Evolutionary conservation across 129 eudicot genomes (phyloP), one percentile per base, ranked within the genome.

Genomic region (Arctium minus): DNA sequence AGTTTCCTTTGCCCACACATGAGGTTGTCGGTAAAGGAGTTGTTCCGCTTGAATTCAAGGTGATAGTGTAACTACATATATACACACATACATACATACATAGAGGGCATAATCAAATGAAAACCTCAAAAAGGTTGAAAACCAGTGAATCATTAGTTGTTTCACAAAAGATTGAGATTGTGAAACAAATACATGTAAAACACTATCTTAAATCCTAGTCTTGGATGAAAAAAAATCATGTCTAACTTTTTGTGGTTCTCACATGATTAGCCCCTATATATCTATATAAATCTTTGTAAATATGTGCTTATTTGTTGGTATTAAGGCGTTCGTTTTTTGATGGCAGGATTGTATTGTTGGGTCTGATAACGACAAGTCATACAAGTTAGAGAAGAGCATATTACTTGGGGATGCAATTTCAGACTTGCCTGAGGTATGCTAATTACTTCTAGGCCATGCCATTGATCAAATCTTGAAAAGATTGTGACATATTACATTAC

Each of bases 1-100:
- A 87, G 33, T 93, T 80, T 46, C 97, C 98, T 7, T 74, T 93
- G 72, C 97, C 98, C 1, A 93, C 97, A 17, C 98, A 93, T 48
- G 81, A 87, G 70, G 89, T 90, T 76, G 78, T 85, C 33, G 90
- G 86, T 5, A 86, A 76, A 78, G 96, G 94, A 18, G 89, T 85
- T 46, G 84, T 87, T 32, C 85, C 91, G 0, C 50, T 29, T 56
- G 94, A 91, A 65, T 93, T 83, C 64, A 88, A 91, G 96, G 96
- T 91, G 35, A 60, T 44, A 35, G 22, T 2, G 36, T 39, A 39
- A 53, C 12, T 70, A 50, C 50, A 32, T 17, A 27, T 3, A 36
- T 30, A 32, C 4, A 8, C 12, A 50, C 8, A 53, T 15, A 53
- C 22, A 3, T 1, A 53, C 22, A 13, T 6, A 60, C 9, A 17